Base-by-base conservation (phyloP, 805 yeast species). In the Candida mattraensis region DNA sequence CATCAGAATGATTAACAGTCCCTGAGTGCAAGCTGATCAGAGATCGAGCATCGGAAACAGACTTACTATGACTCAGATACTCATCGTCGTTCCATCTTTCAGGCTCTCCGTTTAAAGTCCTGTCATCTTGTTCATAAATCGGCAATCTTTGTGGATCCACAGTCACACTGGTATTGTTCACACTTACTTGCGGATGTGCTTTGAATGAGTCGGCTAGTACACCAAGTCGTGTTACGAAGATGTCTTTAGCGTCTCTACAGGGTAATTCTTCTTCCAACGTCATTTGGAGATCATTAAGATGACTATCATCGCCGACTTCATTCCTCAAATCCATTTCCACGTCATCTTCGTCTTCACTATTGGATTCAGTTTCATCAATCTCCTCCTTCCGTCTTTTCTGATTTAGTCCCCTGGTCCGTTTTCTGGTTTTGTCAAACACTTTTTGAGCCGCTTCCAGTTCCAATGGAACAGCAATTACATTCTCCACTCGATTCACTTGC, bases 141-240 rank as follows among this genome's bases (percentile, higher is more conserved):
- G n/a, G n/a, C n/a, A n/a, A n/a, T n/a, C n/a, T n/a, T n/a, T 3
- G 26, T 5, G 34, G 34, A 3, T n/a, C 24, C 6, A 27, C 22
- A 12, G 23, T 13, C 5, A 41, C 21, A 18, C 43, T 45, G 25
- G 34, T 39, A 25, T 33, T 35, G 32, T 45, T 50, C 20, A 50
- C n/a, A 12, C 48, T 34, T 7, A 45, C 18, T 18, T 37, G 35
- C 3, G 56, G 54, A 12, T 35, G 38, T 2, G 52, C 37, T 24
- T 52, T 52, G 25, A 39, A 27, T 1, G 54, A 44, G 16, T 52
- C 51, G 5, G 55, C 32, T n/a, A 50, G 22, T 1, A 52, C 35
- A 3, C 55, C 57, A 3, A 36, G 11, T 5, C 36, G 37, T 2
- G 57, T 52, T 28, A 50, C 41, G 6, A 44, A 23, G 2, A 45